These are phyloP conservation scores for Tolypocladium cylindrosporum DNA, from an alignment of 2,329 filamentous ascomycete species.

Conservation along the genomic window DNA sequence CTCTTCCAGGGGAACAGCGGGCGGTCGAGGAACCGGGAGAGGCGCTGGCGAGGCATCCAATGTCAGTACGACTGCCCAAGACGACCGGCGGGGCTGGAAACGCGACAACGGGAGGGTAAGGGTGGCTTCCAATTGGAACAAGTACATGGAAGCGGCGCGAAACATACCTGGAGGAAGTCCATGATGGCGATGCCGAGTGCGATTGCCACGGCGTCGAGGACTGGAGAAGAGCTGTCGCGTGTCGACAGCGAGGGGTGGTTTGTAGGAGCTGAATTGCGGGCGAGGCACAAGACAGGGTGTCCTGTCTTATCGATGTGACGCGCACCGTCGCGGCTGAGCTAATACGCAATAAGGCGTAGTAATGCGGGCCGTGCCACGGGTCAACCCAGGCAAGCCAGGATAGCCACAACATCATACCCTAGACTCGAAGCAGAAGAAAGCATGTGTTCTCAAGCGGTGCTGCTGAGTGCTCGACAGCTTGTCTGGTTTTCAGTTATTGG, in stretches of 20 bases:
- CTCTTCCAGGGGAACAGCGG: conserved; percentile 96
- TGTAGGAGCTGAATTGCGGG: background rate
- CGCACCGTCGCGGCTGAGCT: background rate
- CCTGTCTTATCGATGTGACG: conserved; percentile 2
- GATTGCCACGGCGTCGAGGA: background rate
- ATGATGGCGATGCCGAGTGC: conserved; percentile 19
- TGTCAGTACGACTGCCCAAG: background rate
- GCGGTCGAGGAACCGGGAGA: conserved; percentile 80
- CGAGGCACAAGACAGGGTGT: background rate
- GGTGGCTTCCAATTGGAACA: conserved; percentile 7
- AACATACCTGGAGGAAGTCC: conserved; percentile 36
- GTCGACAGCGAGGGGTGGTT: background rate
- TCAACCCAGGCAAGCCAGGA: background rate
- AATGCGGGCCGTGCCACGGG: background rate
- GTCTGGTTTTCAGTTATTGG: background rate
- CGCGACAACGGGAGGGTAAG: background rate
- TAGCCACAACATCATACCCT: no score
- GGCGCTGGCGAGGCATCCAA: conserved; percentile 37
- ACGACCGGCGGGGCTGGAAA: background rate
- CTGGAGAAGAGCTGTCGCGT: background rate
- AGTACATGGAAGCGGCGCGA: background rate
- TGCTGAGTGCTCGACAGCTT: background rate
- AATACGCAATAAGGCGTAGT: background rate
- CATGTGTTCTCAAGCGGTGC: no score
- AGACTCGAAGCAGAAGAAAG: no score